These are phyloP conservation scores for Umbellularia californica DNA, from an alignment of 164 flowering plant species.

Conservation along the genomic window DNA sequence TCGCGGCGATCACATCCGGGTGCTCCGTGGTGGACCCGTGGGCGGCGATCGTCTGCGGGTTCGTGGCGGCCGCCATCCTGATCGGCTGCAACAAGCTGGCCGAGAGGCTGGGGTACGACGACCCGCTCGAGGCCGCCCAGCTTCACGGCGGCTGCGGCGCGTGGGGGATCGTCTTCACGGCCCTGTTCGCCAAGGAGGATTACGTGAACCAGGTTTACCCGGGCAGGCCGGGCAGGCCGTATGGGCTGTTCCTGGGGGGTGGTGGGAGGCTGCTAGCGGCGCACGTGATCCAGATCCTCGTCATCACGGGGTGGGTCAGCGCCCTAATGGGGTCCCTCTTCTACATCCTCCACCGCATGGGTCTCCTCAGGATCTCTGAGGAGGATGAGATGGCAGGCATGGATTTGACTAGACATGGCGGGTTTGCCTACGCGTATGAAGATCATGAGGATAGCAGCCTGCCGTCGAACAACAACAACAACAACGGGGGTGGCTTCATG, in stretches of 20 bases:
- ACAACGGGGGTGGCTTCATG: slow-evolving; percentile 8
- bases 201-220: slow-evolving; percentile 58
- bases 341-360: slow-evolving; percentile 36
- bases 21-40: slow-evolving; percentile 83
- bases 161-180: slow-evolving; percentile 82
- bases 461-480: neutral
- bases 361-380: slow-evolving; percentile 52
- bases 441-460: slow-evolving; percentile 29
- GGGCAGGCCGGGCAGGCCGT: slow-evolving; percentile 37
- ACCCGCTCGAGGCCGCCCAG: slow-evolving; percentile 77
- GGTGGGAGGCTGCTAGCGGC: slow-evolving; percentile 63
- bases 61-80: slow-evolving; percentile 54
- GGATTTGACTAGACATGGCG: slow-evolving; percentile 83
- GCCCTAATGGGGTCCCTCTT: slow-evolving; percentile 74
- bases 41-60: slow-evolving; percentile 78
- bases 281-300: slow-evolving; percentile 57
- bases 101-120: slow-evolving; percentile 48
- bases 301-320: slow-evolving; percentile 67
- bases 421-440: slow-evolving; percentile 58
- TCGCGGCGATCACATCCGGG: slow-evolving; percentile 69
- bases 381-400: slow-evolving; percentile 83
- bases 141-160: slow-evolving; percentile 85
- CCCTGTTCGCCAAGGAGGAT: slow-evolving; percentile 46
- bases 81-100: slow-evolving; percentile 56
- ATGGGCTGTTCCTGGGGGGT: slow-evolving; percentile 81